phyloP scores from a whole-genome alignment of 1,284 basidiomycete species.

The Phellinidium pouzarii region DNA sequence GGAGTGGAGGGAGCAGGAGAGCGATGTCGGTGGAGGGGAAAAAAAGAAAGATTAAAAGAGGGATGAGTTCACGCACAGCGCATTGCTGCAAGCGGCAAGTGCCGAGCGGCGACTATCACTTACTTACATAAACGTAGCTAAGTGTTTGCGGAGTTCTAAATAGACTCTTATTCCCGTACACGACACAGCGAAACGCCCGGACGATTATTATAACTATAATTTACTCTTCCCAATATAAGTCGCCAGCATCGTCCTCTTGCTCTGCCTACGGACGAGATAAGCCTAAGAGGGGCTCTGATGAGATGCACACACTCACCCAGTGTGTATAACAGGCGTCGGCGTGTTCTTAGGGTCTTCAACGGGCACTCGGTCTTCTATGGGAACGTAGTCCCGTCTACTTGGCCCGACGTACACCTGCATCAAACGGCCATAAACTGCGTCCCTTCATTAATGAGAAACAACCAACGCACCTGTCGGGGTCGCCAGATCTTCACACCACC shows the following conservation, averaged over 20 bases:
- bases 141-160: slow-evolving; percentile 10
- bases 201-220: slow-evolving; percentile 33
- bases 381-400: slow-evolving; percentile 65
- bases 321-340: slow-evolving; percentile 63
- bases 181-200: neutral
- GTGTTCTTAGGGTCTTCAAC: slow-evolving; percentile 47
- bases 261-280: slow-evolving; percentile 45
- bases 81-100: neutral
- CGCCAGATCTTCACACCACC: slow-evolving; percentile 89
- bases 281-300: slow-evolving; percentile 9
- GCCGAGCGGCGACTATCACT: neutral
- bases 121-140: neutral
- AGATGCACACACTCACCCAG: slow-evolving; percentile 47
- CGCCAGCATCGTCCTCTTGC: slow-evolving; percentile 69
- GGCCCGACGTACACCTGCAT: slow-evolving; percentile 69
- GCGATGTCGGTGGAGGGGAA: slow-evolving; percentile 19
- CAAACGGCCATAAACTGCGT: neutral
- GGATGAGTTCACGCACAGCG: too few relatives aligned
- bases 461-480: slow-evolving; percentile 58
- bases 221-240: slow-evolving; percentile 61
- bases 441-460: slow-evolving; percentile 1
- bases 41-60: neutral
- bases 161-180: slow-evolving; percentile 5
- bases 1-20: neutral
- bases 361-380: slow-evolving; percentile 51